These are phyloP conservation scores for Paraphaeosphaeria minitans DNA, from an alignment of 2,329 filamentous ascomycete genomes.

Conservation along the genomic window DNA sequence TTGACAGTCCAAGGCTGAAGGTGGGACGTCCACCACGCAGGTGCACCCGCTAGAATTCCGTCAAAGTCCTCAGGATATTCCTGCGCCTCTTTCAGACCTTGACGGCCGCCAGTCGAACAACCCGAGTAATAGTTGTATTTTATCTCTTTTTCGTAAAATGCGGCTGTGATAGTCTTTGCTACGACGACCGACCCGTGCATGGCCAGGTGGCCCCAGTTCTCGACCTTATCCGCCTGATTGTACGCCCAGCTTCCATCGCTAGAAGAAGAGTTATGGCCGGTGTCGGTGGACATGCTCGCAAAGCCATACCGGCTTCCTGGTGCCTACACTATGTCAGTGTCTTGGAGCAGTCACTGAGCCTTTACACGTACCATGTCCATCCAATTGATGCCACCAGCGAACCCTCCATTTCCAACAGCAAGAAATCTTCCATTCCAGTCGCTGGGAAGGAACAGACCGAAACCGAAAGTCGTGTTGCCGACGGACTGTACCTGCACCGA, in stretches of 20 bases:
- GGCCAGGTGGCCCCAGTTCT: conserved; percentile 47
- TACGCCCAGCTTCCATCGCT: conserved; percentile 47
- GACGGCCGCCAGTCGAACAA: conserved; percentile 64
- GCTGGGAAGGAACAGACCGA: conserved; percentile 47
- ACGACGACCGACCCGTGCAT: conserved; percentile 56
- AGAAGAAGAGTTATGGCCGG: conserved; percentile 50
- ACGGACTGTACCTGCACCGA: conserved; percentile 45
- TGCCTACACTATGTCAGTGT: conserved; percentile 19
- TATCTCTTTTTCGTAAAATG: conserved; percentile 54
- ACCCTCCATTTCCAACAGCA: conserved; percentile 54
- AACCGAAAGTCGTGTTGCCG: conserved; percentile 43
- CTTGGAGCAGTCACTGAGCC: no score
- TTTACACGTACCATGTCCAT: conserved; percentile 51
- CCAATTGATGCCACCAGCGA: conserved; percentile 55
- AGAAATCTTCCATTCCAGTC: conserved; percentile 46
- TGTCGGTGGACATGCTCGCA: conserved; percentile 53
- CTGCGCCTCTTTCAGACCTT: conserved; percentile 62
- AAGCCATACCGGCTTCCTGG: conserved; percentile 48
- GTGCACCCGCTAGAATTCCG: conserved; percentile 60
- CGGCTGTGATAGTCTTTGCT: conserved; percentile 54
- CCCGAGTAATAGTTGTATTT: conserved; percentile 61
- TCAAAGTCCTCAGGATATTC: conserved; percentile 63
- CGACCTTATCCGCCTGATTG: conserved; percentile 42
- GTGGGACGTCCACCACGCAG: conserved; percentile 58
- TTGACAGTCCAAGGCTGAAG: conserved; percentile 54